Evolutionary conservation across 345 rosid genomes (phyloP).

Genomic region (Eucalyptus sp.): DNA sequence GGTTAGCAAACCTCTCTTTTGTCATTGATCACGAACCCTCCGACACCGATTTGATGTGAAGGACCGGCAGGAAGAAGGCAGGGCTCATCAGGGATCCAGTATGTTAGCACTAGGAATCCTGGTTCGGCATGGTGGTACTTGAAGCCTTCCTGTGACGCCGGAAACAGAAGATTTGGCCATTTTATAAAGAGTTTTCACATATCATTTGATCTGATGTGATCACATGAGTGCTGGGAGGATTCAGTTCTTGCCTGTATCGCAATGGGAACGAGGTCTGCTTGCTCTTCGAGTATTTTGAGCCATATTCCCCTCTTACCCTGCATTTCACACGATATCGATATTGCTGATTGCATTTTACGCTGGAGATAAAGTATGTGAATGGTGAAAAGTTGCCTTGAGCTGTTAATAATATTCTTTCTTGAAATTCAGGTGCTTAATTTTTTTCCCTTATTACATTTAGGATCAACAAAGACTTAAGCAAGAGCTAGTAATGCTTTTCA

Average conservation of each 20-base stretch:
- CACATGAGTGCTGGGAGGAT: background rate
- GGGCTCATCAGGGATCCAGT: conserved; percentile 40
- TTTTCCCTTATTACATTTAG: background rate
- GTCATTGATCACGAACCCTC: conserved; percentile 30
- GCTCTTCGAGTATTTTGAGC: conserved; percentile 24
- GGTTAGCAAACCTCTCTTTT: conserved; percentile 16
- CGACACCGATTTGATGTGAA: conserved; percentile 41
- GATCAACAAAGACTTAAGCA: background rate
- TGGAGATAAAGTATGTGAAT: background rate
- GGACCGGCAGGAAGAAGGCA: conserved; percentile 37
- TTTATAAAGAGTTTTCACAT: background rate
- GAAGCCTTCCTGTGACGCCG: conserved; percentile 25
- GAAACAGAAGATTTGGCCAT: background rate
- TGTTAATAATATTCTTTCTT: background rate
- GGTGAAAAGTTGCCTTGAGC: background rate
- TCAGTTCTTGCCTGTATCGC: conserved; percentile 24
- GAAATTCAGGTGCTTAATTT: background rate
- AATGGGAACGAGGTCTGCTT: conserved; percentile 36
- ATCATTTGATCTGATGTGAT: background rate
- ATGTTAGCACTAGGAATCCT: conserved; percentile 33
- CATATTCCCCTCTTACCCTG: conserved; percentile 40
- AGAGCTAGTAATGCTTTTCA: background rate
- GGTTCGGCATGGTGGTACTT: conserved; percentile 43
- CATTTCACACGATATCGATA: background rate
- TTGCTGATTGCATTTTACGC: background rate